phyloP scores from a whole-genome alignment of 164 flowering plant species.

The Vitis cinerea region DNA sequence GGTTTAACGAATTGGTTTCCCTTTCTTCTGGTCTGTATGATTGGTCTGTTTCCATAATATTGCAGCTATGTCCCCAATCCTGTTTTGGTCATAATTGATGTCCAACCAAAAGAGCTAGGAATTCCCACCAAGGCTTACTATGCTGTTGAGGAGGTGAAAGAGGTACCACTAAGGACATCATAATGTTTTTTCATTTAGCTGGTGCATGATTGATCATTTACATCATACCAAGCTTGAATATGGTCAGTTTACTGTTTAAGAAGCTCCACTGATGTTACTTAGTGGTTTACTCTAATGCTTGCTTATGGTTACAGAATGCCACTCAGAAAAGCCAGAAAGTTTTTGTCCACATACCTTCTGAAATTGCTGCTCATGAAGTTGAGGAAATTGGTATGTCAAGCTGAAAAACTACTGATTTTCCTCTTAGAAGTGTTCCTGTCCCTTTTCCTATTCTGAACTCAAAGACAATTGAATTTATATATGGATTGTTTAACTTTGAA shows the following conservation, averaged over 20 bases:
- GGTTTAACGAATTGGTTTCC: too few species aligned
- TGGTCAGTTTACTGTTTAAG: too few species aligned
- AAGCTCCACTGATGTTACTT: too few species aligned
- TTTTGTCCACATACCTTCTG: conserved; percentile 97
- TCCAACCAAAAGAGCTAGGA: conserved; percentile 94
- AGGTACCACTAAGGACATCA: conserved; percentile 40
- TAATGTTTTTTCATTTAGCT: too few species aligned
- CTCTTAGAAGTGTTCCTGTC: background rate
- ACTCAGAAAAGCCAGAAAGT: conserved; percentile 98
- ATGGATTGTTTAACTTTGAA: too few species aligned
- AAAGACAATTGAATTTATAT: too few species aligned
- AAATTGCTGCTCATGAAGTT: conserved; percentile 99
- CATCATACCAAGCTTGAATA: too few species aligned
- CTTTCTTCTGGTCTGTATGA: background rate
- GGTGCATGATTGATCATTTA: too few species aligned
- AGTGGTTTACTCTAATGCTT: background rate
- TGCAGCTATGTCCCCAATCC: conserved; percentile 93
- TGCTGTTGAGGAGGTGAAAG: conserved; percentile 96
- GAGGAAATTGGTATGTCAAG: conserved; percentile 88
- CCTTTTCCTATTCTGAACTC: too few species aligned
- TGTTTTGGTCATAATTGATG: conserved; percentile 95
- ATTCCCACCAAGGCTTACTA: conserved; percentile 96
- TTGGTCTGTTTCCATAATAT: background rate
- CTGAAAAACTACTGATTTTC: background rate
- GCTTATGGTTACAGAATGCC: conserved; percentile 67